Conservation (phyloP, 192 early-diverging fungal species). For the Backusella westeae region DNA sequence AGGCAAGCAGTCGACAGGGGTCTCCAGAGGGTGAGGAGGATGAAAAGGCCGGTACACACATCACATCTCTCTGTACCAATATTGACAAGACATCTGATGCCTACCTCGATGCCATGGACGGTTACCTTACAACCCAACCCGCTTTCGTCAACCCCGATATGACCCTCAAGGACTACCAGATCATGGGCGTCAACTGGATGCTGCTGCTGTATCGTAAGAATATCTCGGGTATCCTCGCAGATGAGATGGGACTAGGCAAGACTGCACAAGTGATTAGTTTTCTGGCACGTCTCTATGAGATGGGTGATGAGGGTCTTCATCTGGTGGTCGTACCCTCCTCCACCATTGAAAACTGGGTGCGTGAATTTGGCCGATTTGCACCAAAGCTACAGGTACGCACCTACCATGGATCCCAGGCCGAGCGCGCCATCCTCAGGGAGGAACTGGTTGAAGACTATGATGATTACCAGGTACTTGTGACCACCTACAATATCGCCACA, state of each 20-base stretch:
- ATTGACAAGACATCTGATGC: constrained; percentile 15
- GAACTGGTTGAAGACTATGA: constrained; percentile 48
- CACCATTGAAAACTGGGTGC: constrained; percentile 85
- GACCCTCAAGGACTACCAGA: constrained; percentile 78
- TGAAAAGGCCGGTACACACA: constrained; percentile 42
- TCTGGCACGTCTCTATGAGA: constrained; percentile 55
- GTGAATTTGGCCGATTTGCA: constrained; percentile 75
- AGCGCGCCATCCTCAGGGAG: constrained; percentile 51
- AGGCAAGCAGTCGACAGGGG: not conserved
- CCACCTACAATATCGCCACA: constrained; percentile 81
- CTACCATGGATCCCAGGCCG: constrained; percentile 60
- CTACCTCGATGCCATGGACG: constrained; percentile 32
- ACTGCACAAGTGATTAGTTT: constrained; percentile 90
- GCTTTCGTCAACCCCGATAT: constrained; percentile 56
- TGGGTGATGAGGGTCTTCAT: constrained; percentile 60
- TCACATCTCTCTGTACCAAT: constrained; percentile 14
- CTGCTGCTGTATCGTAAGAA: constrained; percentile 65
- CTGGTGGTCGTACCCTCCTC: constrained; percentile 86
- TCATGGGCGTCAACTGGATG: constrained; percentile 88
- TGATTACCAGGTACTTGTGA: constrained; percentile 67
- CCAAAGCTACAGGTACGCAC: constrained; percentile 54
- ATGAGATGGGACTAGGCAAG: constrained; percentile 92
- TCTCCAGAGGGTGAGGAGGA: constrained; percentile 25
- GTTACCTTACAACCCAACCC: constrained; percentile 59
- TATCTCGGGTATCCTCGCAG: constrained; percentile 75